Conservation (phyloP, 495 filamentous ascomycete species). For the Hyaloscypha hepaticicola region DNA sequence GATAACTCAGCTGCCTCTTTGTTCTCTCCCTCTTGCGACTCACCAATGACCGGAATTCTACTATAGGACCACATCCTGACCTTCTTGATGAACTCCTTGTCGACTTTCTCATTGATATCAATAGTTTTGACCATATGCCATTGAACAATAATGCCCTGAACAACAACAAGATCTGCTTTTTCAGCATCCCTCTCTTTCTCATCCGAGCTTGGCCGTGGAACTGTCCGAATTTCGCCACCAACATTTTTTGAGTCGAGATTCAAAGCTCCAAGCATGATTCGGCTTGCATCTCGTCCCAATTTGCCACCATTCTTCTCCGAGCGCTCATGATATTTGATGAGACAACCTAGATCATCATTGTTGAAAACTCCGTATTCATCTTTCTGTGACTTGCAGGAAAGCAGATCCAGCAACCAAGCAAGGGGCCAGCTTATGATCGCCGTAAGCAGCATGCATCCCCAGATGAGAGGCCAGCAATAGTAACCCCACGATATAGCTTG, state of each 20-base stretch:
- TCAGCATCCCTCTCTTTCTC: conserved; percentile 20
- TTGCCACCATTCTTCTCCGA: conserved; percentile 21
- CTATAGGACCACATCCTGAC: conserved; percentile 30
- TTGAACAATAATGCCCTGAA: conserved; percentile 14
- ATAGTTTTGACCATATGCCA: conserved; percentile 26
- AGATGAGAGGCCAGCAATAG: conserved; percentile 27
- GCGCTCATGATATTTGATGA: conserved; percentile 26
- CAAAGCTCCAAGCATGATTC: conserved; percentile 28
- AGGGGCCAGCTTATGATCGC: conserved; percentile 23
- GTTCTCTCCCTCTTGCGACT: conserved; percentile 2
- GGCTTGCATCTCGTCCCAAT: conserved; percentile 20
- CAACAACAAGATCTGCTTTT: conserved; percentile 17
- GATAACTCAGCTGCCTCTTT: not conserved
- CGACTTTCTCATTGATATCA: conserved; percentile 24
- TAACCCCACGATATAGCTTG: conserved; percentile 25
- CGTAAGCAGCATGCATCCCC: conserved; percentile 29
- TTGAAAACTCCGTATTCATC: conserved; percentile 17
- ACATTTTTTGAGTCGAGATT: conserved; percentile 20
- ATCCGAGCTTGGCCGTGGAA: not conserved
- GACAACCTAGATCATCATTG: conserved; percentile 14
- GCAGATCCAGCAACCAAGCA: conserved; percentile 21
- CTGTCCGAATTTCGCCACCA: conserved; percentile 5
- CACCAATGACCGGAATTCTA: conserved; percentile 28
- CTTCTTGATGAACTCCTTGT: conserved; percentile 22
- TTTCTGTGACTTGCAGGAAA: not conserved